Evolutionary conservation across 208 protist species (phyloP).

Genomic region (Trypanosomatidae sp.): DNA sequence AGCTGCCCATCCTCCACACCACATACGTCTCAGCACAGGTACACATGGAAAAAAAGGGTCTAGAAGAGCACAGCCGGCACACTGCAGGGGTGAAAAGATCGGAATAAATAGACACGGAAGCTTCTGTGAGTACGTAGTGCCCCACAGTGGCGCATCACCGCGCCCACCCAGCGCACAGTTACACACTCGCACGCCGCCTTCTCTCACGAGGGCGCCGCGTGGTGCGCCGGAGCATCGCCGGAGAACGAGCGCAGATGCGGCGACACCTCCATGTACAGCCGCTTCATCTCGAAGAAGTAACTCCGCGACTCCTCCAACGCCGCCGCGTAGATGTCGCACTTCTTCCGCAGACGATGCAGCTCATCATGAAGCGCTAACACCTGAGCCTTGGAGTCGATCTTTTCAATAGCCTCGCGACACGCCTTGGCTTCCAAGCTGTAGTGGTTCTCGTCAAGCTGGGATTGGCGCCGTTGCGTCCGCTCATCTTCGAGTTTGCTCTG

Average conservation of each 20-base stretch:
- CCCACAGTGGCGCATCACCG: background rate
- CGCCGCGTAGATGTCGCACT: constrained; percentile 67
- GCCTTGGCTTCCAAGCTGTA: constrained; percentile 23
- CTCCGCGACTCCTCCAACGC: constrained; percentile 66
- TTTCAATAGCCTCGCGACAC: constrained; percentile 32
- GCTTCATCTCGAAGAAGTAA: constrained; percentile 79
- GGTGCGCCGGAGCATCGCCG: background rate
- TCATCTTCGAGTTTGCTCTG: constrained; percentile 39
- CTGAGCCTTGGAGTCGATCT: constrained; percentile 30
- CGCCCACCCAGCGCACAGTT: too few species aligned
- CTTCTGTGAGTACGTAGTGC: background rate
- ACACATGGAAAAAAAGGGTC: background rate
- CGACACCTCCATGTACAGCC: constrained; percentile 64
- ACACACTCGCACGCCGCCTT: background rate
- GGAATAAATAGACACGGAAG: background rate
- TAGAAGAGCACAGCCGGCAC: background rate
- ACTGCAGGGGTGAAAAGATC: background rate
- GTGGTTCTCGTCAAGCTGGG: constrained; percentile 32
- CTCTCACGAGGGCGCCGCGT: background rate
- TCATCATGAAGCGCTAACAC: constrained; percentile 60
- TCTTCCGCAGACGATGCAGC: constrained; percentile 48
- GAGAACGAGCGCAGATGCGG: constrained; percentile 17
- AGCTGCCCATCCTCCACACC: background rate
- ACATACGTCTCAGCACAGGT: background rate
- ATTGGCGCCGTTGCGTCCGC: constrained; percentile 28